Conservation (phyloP, 768 basidiomycete genomes). For the Mycena belliarum region DNA sequence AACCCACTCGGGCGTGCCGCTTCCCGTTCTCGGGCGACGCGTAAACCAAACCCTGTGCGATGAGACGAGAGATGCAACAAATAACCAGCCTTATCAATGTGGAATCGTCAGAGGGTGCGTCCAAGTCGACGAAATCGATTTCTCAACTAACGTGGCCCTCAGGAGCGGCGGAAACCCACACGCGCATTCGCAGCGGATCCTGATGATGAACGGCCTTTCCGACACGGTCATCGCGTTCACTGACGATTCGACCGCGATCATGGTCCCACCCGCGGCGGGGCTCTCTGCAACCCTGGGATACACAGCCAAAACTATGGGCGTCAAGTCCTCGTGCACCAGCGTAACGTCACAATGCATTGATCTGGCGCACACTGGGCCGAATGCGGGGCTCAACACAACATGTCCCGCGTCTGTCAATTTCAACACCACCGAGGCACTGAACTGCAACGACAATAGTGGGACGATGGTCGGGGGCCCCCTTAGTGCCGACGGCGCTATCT, state of each 20-base stretch:
- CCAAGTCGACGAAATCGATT: neutral
- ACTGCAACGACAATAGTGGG: no score
- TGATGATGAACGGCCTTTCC: conserved; percentile 5
- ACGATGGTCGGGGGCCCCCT: no score
- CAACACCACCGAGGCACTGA: neutral
- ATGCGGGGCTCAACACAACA: neutral
- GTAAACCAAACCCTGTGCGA: conserved; percentile 5
- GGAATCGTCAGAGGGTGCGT: conserved; percentile 1
- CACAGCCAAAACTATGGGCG: neutral
- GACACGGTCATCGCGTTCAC: neutral
- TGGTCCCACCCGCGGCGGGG: neutral
- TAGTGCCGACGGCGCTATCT: no score
- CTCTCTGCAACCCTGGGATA: neutral
- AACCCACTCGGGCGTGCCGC: neutral
- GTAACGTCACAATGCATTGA: neutral
- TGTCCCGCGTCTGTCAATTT: neutral
- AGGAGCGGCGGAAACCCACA: neutral
- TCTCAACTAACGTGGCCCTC: neutral
- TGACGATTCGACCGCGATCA: conserved; percentile 11
- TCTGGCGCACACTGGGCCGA: neutral
- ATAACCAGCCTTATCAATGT: conserved; percentile 9
- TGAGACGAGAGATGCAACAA: neutral
- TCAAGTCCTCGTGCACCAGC: conserved; percentile 1
- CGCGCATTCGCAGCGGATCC: neutral
- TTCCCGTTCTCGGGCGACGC: neutral